Base-by-base conservation (phyloP, 1,284 basidiomycete genomes). In the Moesziomyces sp. region DNA sequence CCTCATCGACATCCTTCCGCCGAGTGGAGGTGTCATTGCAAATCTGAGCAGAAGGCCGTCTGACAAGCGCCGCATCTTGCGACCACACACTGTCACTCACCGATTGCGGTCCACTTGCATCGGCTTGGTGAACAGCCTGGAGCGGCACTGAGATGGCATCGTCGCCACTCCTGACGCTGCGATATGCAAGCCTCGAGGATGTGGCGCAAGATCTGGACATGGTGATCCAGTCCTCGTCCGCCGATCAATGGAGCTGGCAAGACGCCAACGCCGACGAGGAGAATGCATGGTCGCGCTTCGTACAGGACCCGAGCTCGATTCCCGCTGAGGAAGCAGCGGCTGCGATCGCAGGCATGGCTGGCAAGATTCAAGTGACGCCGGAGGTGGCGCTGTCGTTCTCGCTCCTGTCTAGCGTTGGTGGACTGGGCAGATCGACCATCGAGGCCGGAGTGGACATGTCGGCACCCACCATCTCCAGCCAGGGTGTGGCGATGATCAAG, bases 171-270 rank as follows among this genome's bases (percentile, higher is more conserved):
- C 38, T 73, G 19, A 56, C 46, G 50, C 47, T 73, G 14, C 49
- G 19, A 2, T 73, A 73, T 42, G 44, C 45, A 13, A 43, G 35
- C 18, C 45, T 64, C 23, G 53, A 67, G 45, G 70, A 63, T 63
- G 70, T 73, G 1, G 64, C 70, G 5, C 64, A 63, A 18, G 70
- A 73, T 19, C 53, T 73, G 30, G 70, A 73, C 49, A 59, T 67
- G 63, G 59, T 73, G 46, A 59, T 73, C 13, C 70, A 67, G 35
- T 73, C 70, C 14, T 44, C 59, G 7, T 50, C 60, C n/a, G 30
- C 51, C 10, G 57, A 34, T 19, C 56, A 67, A 19, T 63, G 68
- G 60, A 21, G 51, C 21, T 71, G 68, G 68, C 49, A 73, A 6
- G 59, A 52, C n/a, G 54, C 54, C 7, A 52, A 28, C 19, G 30